Evolutionary conservation across 1,139 yeast genomes (phyloP).

Genomic region (Suhomyces bribrorum): DNA sequence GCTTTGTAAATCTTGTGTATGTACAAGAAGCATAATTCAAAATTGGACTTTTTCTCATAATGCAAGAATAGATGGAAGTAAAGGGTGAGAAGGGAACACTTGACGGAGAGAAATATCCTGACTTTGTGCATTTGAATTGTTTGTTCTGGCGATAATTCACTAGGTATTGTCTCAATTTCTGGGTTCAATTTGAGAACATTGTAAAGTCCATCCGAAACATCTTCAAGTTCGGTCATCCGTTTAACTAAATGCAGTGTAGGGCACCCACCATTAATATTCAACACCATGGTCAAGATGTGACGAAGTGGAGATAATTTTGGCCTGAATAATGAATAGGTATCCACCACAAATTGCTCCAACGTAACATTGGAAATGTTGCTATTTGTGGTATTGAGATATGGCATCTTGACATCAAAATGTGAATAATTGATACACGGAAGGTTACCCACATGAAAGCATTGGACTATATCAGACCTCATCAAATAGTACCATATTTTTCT

Average conservation of each 20-base stretch:
- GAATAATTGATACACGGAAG: conserved; percentile 23
- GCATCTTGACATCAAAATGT: conserved; percentile 17
- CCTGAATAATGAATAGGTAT: conserved; percentile 9
- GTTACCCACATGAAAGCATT: conserved; percentile 40
- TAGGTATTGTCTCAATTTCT: conserved; percentile 7
- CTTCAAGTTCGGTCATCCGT: conserved; percentile 22
- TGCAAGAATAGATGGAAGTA: conserved; percentile 25
- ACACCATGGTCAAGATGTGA: conserved; percentile 15
- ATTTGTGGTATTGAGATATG: conserved; percentile 20
- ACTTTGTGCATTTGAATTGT: conserved; percentile 6
- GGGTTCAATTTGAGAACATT: conserved; percentile 3
- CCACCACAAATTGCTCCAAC: conserved; percentile 10
- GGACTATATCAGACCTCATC: conserved; percentile 24
- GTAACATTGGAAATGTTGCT: conserved; percentile 2
- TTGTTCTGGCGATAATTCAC: conserved; percentile 7
- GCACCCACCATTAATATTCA: conserved; percentile 25
- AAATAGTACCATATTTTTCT: conserved; percentile 58
- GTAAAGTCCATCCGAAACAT: conserved; percentile 12
- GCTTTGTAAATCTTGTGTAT: conserved; percentile 23
- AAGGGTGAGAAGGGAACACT: conserved; percentile 20
- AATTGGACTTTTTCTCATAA: conserved; percentile 27
- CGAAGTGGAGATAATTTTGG: conserved; percentile 12
- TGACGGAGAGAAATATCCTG: conserved; percentile 18
- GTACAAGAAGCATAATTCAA: conserved; percentile 30
- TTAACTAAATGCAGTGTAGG: conserved; percentile 25